A percentile compares a stretch with the other conserved stretches of the same genome.
These are phyloP conservation scores for Sindora glabra DNA, from an alignment of 306 rosid species.

Conservation along the genomic window DNA sequence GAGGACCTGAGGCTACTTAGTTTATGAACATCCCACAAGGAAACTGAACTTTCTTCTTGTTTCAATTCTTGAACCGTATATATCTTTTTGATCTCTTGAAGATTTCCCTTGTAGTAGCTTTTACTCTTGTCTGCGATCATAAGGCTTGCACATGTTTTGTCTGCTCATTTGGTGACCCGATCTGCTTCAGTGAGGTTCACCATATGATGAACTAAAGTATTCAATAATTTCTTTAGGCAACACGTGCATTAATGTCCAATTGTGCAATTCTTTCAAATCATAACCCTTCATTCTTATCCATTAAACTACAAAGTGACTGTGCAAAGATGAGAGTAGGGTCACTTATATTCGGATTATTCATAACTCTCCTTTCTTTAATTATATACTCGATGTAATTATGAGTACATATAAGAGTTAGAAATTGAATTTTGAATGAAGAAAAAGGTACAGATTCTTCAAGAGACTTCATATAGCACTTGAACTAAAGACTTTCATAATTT, in stretches of 20 bases:
- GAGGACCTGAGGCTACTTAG: slow-evolving; percentile 4
- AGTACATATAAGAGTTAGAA: too few species aligned
- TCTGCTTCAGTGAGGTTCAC: slow-evolving; percentile 20
- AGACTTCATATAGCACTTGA: too few species aligned
- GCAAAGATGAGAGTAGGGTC: background rate
- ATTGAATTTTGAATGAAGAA: too few species aligned
- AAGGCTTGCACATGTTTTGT: background rate
- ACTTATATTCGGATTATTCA: background rate
- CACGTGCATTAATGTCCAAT: background rate
- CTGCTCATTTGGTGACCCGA: slow-evolving; percentile 3
- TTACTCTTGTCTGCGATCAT: background rate
- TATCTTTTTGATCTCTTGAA: slow-evolving; percentile 9
- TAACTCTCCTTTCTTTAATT: too few species aligned
- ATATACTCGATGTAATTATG: too few species aligned
- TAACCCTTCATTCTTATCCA: background rate
- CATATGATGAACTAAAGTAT: background rate
- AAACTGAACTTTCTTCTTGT: slow-evolving; percentile 17
- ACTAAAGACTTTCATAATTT: too few species aligned
- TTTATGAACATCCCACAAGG: slow-evolving; percentile 19
- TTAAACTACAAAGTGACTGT: slow-evolving; percentile 7
- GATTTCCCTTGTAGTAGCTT: background rate
- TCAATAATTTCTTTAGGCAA: background rate
- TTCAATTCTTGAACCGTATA: slow-evolving; percentile 16
- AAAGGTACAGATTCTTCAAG: too few species aligned
- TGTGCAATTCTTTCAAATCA: background rate